Evolutionary conservation across 108 stramenopile species (phyloP).

Genomic region (Conticribra weissflogii): DNA sequence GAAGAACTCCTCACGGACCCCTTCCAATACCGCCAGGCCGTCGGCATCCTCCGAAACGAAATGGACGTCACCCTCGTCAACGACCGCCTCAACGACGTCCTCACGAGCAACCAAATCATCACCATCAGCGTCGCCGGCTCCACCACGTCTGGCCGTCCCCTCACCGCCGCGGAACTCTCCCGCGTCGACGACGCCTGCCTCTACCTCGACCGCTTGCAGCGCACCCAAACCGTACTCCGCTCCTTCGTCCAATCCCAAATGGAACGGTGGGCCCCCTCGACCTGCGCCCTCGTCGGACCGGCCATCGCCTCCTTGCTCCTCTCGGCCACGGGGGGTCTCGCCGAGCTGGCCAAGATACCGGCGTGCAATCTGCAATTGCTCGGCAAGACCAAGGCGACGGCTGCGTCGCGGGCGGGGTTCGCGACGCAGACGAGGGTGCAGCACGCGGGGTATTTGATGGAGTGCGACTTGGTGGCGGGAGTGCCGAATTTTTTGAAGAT

Average conservation of each 20-base stretch:
- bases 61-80: slow-evolving; percentile 83
- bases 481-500: slow-evolving; percentile 73
- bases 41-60: slow-evolving; percentile 89
- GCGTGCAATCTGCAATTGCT: slow-evolving; percentile 86
- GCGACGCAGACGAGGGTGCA: slow-evolving; percentile 38
- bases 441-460: slow-evolving; percentile 83
- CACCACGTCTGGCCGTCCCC: slow-evolving; percentile 75
- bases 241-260: slow-evolving; percentile 80
- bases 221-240: slow-evolving; percentile 54
- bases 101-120: slow-evolving; percentile 89
- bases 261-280: slow-evolving; percentile 66
- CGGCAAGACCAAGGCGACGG: slow-evolving; percentile 64
- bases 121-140: slow-evolving; percentile 91
- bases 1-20: slow-evolving; percentile 89
- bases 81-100: slow-evolving; percentile 65
- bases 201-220: slow-evolving; percentile 68
- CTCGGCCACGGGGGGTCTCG: slow-evolving; percentile 91
- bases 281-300: slow-evolving; percentile 86
- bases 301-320: slow-evolving; percentile 85
- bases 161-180: slow-evolving; percentile 64
- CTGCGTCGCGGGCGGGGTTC: slow-evolving; percentile 47
- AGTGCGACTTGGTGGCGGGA: slow-evolving; percentile 79
- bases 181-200: slow-evolving; percentile 43
- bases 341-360: slow-evolving; percentile 79
- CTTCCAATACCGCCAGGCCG: slow-evolving; percentile 84